Evolutionary conservation across 129 eudicot species (phyloP), one percentile per base, ranked within the genome.

Genomic region (Ambrosia artemisiifolia): DNA sequence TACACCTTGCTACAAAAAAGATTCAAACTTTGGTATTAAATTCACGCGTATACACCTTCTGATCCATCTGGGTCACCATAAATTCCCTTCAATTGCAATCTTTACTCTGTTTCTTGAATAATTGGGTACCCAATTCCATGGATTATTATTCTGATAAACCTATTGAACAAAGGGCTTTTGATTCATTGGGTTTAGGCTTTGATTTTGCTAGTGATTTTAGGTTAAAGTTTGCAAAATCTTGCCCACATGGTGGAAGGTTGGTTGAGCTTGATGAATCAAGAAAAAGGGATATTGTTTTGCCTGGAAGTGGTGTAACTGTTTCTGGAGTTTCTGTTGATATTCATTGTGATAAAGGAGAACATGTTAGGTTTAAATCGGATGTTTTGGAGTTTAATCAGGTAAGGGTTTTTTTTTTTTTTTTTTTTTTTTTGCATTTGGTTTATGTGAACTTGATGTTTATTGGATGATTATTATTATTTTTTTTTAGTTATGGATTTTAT

Each of bases 341-440:
- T 75, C 92, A 87, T 40, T 87, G 91, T 50, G 98, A 94, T 83
- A 94, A 90, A 82, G 98, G 98, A 3, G 98, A 94, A 35, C 92
- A 80, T 24, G 75, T 90, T 74, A 75, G 98, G 30, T 94, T 84
- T 60, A 94, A 94, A 78, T 90, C 98, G 13, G 98, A 94, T 84
- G 95, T 94, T 67, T 88, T 94, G 67, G 83, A 88, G 50, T 90
- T 94, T 35, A 94, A 87, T 84, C 90, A 89, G 94, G 98, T 92
- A 9, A 47, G 1, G 8, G 2, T 17, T 19, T 7, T 28, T n/a
- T 20, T 20, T 50, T 53, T 61, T 5, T 24, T 50, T n/a, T 7
- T 11, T 1, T 4, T 3, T 0, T 0, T 8, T 2, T 42, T 40
- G 33, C 48, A 19, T n/a, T 63, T 36, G 36, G 48, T 72, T 12